Conservation (phyloP, 768 basidiomycete genomes). For the Pilatotrama ljubarskyi region DNA sequence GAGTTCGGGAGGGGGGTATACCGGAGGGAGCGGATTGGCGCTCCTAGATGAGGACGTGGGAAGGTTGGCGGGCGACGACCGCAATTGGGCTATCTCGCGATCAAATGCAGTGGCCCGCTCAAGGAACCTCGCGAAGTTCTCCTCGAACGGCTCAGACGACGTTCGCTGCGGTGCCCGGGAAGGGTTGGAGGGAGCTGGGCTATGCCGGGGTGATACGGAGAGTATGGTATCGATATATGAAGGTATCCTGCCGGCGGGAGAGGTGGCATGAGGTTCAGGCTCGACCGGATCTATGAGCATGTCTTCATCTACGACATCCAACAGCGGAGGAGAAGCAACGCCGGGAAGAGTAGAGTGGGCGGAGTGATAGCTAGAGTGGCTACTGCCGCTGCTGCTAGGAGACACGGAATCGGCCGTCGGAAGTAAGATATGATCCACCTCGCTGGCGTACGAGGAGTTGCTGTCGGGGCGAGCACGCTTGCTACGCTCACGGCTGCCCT, state of each 20-base stretch:
- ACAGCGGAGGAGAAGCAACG: background rate
- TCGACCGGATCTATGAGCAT: constrained; percentile 5
- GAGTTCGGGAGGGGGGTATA: background rate
- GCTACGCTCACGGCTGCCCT: constrained; percentile 12
- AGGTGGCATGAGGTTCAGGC: background rate
- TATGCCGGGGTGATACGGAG: background rate
- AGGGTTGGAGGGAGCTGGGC: background rate
- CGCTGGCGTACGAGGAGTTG: constrained; percentile 14
- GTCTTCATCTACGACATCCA: background rate
- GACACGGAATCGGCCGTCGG: constrained; percentile 5
- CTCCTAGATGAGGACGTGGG: background rate
- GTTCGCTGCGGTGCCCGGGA: background rate
- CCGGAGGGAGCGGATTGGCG: background rate
- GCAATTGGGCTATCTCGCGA: constrained; percentile 16
- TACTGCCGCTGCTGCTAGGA: constrained; percentile 11
- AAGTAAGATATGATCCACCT: constrained; percentile 7
- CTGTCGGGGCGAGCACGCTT: constrained; percentile 20
- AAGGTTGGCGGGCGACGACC: constrained; percentile 6
- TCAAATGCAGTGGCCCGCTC: constrained; percentile 16
- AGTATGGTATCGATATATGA: background rate
- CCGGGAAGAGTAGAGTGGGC: constrained; percentile 10
- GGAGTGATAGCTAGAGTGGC: constrained; percentile 16
- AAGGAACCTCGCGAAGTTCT: background rate
- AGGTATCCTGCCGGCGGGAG: background rate
- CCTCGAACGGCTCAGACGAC: background rate